phyloP scores from a whole-genome alignment of 176 grass and related monocot species.

The Oryza nivara region DNA sequence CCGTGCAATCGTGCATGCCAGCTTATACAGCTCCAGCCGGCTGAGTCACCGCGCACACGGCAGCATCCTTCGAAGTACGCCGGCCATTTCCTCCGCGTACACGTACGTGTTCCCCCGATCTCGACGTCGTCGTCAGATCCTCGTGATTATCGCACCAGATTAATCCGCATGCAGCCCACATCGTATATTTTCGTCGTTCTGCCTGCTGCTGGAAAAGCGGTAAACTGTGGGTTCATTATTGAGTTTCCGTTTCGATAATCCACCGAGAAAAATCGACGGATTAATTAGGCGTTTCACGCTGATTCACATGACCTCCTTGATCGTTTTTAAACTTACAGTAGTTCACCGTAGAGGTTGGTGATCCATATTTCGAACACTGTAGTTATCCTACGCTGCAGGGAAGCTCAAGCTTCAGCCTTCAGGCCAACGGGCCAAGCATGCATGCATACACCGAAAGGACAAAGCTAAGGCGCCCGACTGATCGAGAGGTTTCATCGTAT shows the following conservation, averaged over 20 bases:
- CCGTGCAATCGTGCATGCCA: no score
- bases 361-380: not conserved
- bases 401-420: not conserved
- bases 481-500: not conserved
- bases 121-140: no score
- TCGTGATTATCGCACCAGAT: not conserved
- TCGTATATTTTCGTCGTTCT: not conserved
- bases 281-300: not conserved
- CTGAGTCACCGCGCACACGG: not conserved
- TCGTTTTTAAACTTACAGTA: not conserved
- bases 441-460: not conserved
- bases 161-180: not conserved
- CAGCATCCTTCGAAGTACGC: not conserved
- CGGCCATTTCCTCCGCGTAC: not conserved
- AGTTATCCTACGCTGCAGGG: constrained; percentile 5
- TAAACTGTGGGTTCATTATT: not conserved
- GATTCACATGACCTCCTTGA: not conserved
- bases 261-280: not conserved
- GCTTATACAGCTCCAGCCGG: no score
- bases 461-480: no score
- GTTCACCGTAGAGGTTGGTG: not conserved
- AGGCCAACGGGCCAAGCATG: not conserved
- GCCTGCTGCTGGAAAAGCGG: not conserved
- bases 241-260: not conserved
- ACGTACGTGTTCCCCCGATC: not conserved